Base-by-base conservation (phyloP, 257 asterid species). In the Cordia subcordata region DNA sequence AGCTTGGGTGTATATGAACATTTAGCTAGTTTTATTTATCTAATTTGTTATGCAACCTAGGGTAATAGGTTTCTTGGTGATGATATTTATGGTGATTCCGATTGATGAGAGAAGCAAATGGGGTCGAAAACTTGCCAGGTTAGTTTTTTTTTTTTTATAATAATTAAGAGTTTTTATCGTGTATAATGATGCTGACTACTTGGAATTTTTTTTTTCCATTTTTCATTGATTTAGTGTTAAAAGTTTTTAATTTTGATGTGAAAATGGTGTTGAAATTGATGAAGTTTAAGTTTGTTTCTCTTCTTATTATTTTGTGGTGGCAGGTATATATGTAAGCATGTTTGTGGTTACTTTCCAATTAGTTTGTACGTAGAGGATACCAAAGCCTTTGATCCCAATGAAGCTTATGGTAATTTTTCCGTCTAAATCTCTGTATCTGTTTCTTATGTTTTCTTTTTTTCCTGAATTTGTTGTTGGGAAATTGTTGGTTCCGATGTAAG, bases 251-350 rank as follows among this genome's bases (percentile, higher is more conserved):
- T 5, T 9, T 40, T 33, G 13, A n/a, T n/a, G n/a, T n/a, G n/a
- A n/a, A n/a, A n/a, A n/a, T n/a, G n/a, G n/a, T n/a, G n/a, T n/a
- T n/a, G n/a, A n/a, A n/a, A n/a, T n/a, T n/a, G n/a, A n/a, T n/a
- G n/a, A n/a, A n/a, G n/a, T n/a, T n/a, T n/a, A n/a, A n/a, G n/a
- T n/a, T n/a, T n/a, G n/a, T n/a, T n/a, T n/a, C n/a, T n/a, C n/a
- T n/a, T n/a, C n/a, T n/a, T n/a, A n/a, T n/a, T 11, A 42, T 42
- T 42, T 42, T 42, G n/a, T n/a, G 12, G 15, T 49, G 20, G 65
- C 95, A 92, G 99, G 90, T 92, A 74, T 68, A 82, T 92, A 67
- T 84, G 95, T 71, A 88, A 84, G 82, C 90, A 86, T 65, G 94
- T 77, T 53, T 87, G 78, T 66, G 95, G 95, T 38, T 92, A 92